Conservation (phyloP, 257 asterid species). For the Nicotiana obtusifolia region DNA sequence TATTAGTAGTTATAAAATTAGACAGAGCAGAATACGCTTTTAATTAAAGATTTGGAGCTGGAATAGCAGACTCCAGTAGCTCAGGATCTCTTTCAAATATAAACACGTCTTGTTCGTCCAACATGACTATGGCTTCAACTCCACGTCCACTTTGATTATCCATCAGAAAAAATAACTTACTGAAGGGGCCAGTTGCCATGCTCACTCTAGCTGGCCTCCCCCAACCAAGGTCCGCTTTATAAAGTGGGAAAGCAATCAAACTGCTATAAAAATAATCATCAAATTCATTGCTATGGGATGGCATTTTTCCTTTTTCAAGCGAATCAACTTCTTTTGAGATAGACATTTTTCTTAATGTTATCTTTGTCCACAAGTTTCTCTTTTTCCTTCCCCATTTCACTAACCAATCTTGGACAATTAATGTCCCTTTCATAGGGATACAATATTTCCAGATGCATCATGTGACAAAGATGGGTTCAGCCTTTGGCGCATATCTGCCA, state of each 20-base stretch:
- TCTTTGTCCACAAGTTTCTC: not conserved
- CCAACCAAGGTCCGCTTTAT: conserved; percentile 1
- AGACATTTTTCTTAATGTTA: not conserved
- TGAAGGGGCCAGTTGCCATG: not conserved
- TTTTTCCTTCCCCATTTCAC: not conserved
- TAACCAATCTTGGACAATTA: not conserved
- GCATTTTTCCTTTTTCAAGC: not conserved
- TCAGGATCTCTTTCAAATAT: not conserved
- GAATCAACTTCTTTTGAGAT: not conserved
- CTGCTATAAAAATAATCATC: not conserved
- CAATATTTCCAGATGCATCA: not conserved
- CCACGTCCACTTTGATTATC: not conserved
- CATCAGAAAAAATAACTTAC: not conserved
- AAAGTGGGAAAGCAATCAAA: not conserved
- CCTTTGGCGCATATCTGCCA: not conserved
- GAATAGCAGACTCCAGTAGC: not conserved
- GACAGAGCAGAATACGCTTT: too few relatives aligned
- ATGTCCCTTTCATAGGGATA: not conserved
- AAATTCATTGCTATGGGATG: not conserved
- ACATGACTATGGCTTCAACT: not conserved
- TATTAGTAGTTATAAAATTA: too few relatives aligned
- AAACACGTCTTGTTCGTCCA: not conserved
- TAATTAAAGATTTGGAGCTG: not conserved
- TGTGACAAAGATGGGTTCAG: not conserved
- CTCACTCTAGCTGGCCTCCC: not conserved